Percentiles rank a stretch among this genome's conserved stretches.
phyloP scores from a whole-genome alignment of 345 rosid species.

The Gossypioides kirkii region DNA sequence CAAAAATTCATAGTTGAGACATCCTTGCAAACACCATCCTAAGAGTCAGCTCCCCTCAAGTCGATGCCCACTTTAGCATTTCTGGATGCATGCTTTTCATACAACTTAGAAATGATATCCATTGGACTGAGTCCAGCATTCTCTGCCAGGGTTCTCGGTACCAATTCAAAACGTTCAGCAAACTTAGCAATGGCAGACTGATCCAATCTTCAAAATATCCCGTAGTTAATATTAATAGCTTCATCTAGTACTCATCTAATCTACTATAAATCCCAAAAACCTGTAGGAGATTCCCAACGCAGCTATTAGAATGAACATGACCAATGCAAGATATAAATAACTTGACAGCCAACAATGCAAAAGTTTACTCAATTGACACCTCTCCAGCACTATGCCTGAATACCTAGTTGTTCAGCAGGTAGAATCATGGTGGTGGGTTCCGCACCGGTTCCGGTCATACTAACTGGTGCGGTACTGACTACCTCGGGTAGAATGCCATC shows the following conservation, averaged over 20 bases:
- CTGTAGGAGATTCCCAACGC: not conserved
- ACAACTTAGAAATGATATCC: conserved; percentile 92
- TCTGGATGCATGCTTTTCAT: conserved; percentile 91
- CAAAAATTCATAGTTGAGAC: conserved; percentile 56
- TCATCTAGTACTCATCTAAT: not conserved
- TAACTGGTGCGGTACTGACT: too few species aligned
- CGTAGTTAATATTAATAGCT: not conserved
- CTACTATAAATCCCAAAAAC: not conserved
- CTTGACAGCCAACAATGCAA: not conserved
- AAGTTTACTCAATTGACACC: not conserved
- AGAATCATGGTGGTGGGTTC: too few species aligned
- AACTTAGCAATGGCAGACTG: conserved; percentile 90
- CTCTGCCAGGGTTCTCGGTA: conserved; percentile 85
- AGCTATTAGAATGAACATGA: not conserved
- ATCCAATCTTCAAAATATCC: conserved; percentile 65
- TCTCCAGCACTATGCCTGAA: not conserved
- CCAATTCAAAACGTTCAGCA: conserved; percentile 97
- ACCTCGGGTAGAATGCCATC: not conserved
- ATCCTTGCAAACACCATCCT: conserved; percentile 77
- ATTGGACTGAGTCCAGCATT: conserved; percentile 96
- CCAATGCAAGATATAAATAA: not conserved
- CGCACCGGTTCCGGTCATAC: too few species aligned
- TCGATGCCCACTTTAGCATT: conserved; percentile 81
- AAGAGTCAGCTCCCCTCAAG: conserved; percentile 78
- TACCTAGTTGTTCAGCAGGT: not conserved